phyloP scores from a whole-genome alignment of 208 protist species.

The Jaenimonas drosophilae region DNA sequence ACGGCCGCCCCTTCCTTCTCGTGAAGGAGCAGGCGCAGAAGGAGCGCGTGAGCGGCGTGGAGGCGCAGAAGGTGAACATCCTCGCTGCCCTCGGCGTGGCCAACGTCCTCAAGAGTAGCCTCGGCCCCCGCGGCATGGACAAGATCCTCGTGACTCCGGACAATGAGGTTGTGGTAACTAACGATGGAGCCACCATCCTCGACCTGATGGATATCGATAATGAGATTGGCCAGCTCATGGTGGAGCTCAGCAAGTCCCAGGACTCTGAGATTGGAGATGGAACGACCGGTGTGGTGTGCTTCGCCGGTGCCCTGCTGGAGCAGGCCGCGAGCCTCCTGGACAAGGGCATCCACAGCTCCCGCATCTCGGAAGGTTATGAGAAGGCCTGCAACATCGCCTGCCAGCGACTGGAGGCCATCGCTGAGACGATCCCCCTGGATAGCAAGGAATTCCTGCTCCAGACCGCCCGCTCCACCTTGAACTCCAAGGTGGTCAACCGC shows the following conservation, averaged over 20 bases:
- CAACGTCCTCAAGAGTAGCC: constrained; percentile 95
- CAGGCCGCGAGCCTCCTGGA: constrained; percentile 95
- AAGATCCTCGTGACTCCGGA: constrained; percentile 98
- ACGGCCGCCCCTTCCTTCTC: constrained; percentile 98
- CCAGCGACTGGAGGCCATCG: constrained; percentile 88
- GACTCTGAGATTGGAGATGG: constrained; percentile 99
- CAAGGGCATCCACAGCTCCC: constrained; percentile 98
- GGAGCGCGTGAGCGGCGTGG: constrained; percentile 93
- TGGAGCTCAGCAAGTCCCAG: constrained; percentile 99
- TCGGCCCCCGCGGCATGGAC: constrained; percentile 97
- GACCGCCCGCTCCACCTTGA: constrained; percentile 97
- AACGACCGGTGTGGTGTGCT: constrained; percentile 99
- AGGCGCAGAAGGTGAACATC: constrained; percentile 99
- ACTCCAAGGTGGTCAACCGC: constrained; percentile 98
- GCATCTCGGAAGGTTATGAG: constrained; percentile 98
- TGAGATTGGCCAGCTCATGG: constrained; percentile 99
- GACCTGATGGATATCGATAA: constrained; percentile 98
- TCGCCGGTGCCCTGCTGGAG: constrained; percentile 98
- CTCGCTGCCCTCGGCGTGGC: constrained; percentile 94
- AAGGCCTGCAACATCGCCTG: constrained; percentile 94
- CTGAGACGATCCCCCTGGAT: constrained; percentile 73
- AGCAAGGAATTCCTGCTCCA: constrained; percentile 91
- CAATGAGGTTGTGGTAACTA: constrained; percentile 99
- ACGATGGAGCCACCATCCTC: constrained; percentile 99
- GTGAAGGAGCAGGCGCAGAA: constrained; percentile 97